These are phyloP conservation scores for Glarea lozoyensis DNA, from an alignment of 495 filamentous ascomycete species.

Conservation along the genomic window DNA sequence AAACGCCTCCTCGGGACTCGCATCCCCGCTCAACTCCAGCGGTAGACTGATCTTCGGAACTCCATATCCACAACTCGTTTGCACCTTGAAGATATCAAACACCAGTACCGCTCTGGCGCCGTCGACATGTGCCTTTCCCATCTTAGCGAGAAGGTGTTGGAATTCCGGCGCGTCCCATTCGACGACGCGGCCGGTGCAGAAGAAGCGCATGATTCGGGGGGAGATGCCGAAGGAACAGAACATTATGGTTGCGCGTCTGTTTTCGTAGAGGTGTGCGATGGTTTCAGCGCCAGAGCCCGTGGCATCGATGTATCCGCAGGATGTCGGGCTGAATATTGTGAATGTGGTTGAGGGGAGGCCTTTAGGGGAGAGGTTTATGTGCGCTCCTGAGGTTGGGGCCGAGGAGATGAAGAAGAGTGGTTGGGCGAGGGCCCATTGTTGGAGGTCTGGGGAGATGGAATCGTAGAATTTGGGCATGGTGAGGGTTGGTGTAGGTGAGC, in stretches of 20 bases:
- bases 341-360: constrained; percentile 47
- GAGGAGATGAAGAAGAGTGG: constrained; percentile 62
- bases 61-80: constrained; percentile 50
- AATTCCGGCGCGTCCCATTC: constrained; percentile 45
- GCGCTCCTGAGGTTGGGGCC: constrained; percentile 46
- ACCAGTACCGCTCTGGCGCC: constrained; percentile 46
- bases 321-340: constrained; percentile 45
- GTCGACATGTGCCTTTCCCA: constrained; percentile 24
- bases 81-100: constrained; percentile 49
- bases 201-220: constrained; percentile 60
- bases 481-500: constrained; percentile 36
- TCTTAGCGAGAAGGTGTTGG: constrained; percentile 30
- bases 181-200: constrained; percentile 54
- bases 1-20: constrained; percentile 13
- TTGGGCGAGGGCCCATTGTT: constrained; percentile 50
- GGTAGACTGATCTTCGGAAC: constrained; percentile 31
- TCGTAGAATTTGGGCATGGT: constrained; percentile 54
- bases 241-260: constrained; percentile 61
- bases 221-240: constrained; percentile 56
- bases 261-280: constrained; percentile 63
- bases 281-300: constrained; percentile 65
- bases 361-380: constrained; percentile 64
- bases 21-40: constrained; percentile 12
- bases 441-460: constrained; percentile 43
- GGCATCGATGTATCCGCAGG: constrained; percentile 59